These are phyloP conservation scores for Debaryomyces coudertii DNA, from an alignment of 1,139 yeast genomes.

Conservation along the genomic window DNA sequence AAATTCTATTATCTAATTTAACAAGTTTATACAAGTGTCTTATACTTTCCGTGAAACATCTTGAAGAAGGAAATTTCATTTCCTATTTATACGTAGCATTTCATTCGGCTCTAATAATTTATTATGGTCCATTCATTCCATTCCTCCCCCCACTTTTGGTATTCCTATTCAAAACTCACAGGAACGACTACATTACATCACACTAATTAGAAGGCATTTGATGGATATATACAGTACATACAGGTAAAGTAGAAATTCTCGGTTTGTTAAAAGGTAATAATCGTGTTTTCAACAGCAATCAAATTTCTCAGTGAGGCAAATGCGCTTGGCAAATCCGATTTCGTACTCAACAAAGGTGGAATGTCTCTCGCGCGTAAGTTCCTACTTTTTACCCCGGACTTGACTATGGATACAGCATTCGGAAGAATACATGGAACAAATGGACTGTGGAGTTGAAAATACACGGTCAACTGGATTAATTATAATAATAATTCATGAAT, in stretches of 20 bases:
- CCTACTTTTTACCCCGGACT: neutral
- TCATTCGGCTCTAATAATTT: neutral
- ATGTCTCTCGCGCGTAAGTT: neutral
- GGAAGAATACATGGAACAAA: neutral
- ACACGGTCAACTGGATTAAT: too few relatives aligned
- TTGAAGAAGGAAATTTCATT: neutral
- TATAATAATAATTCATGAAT: too few relatives aligned
- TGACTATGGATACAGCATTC: neutral
- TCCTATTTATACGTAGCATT: slow-evolving; percentile 1
- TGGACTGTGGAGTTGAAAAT: neutral
- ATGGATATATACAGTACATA: neutral
- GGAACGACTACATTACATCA: neutral
- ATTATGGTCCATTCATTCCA: neutral
- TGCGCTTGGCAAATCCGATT: neutral
- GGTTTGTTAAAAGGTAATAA: neutral
- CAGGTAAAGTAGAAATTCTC: neutral
- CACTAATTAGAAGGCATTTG: neutral
- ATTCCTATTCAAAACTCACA: neutral
- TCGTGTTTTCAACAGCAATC: slow-evolving; percentile 1
- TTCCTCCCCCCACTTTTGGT: neutral
- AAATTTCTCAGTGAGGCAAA: neutral
- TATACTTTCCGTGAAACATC: neutral
- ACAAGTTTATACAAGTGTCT: neutral
- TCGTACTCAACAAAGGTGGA: neutral
- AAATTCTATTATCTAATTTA: neutral